A percentile compares a stretch with the other conserved stretches of the same genome.
These are phyloP conservation scores for Cladorrhinum samala DNA, from an alignment of 495 filamentous ascomycete genomes.

Conservation along the genomic window DNA sequence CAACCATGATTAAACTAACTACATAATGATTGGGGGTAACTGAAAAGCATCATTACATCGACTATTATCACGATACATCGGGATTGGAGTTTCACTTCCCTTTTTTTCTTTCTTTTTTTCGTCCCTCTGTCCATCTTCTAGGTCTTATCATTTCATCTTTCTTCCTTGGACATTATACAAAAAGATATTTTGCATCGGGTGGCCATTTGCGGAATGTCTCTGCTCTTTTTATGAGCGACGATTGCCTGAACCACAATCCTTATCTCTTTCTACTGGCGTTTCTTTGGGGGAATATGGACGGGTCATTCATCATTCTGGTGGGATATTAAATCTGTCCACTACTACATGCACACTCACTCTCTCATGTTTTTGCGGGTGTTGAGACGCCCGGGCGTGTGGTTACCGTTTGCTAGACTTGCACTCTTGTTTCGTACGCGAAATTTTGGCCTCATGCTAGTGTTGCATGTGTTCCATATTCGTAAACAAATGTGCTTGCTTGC, in stretches of 20 bases:
- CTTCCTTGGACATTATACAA: conserved; percentile 16
- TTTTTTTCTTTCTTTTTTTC: conserved; percentile 4
- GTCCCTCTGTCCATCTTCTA: background rate
- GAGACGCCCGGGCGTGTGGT: too few species aligned
- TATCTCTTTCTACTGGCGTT: conserved; percentile 2
- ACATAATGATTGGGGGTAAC: conserved; percentile 12
- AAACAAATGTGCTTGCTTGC: too few species aligned
- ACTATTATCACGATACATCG: background rate
- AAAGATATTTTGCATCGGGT: conserved; percentile 24
- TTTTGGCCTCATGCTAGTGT: too few species aligned
- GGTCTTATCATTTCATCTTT: background rate
- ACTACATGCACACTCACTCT: too few species aligned
- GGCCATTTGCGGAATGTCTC: conserved; percentile 14
- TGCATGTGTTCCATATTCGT: too few species aligned
- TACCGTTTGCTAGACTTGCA: too few species aligned
- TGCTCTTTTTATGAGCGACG: background rate
- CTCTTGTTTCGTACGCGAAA: too few species aligned
- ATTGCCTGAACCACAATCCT: conserved; percentile 4
- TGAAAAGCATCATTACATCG: conserved; percentile 14
- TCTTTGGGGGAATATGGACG: conserved; percentile 3
- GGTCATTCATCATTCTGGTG: background rate
- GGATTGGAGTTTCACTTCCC: conserved; percentile 15
- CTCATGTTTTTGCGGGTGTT: too few species aligned
- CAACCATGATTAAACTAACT: conserved; percentile 76
- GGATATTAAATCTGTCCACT: too few species aligned